phyloP scores from a whole-genome alignment of 176 grass and related monocot species.

The Zoysia pacifica region DNA sequence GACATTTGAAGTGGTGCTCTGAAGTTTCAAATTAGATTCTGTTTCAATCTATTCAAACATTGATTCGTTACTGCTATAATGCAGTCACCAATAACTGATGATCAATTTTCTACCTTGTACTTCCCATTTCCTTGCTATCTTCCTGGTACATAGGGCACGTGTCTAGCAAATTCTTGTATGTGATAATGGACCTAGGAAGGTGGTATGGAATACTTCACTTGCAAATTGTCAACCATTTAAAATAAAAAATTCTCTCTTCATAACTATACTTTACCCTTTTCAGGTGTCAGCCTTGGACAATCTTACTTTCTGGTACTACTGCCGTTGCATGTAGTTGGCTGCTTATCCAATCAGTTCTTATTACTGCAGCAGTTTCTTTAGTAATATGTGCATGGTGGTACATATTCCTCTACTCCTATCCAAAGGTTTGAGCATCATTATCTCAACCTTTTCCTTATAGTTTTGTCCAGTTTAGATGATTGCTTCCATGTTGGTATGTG shows the following conservation, averaged over 20 bases:
- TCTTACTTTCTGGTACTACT: conserved; percentile 71
- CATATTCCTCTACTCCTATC: conserved; percentile 89
- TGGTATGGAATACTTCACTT: not conserved
- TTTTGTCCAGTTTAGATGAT: not conserved
- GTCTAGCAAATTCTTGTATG: not conserved
- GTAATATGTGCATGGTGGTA: conserved; percentile 97
- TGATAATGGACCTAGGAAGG: not conserved
- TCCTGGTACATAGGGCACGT: not conserved
- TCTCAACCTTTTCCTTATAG: not conserved
- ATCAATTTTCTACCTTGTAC: not conserved
- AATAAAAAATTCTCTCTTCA: not conserved
- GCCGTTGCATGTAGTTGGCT: conserved; percentile 68
- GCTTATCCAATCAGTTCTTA: conserved; percentile 63
- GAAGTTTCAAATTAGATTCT: not conserved
- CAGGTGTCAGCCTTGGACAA: conserved; percentile 99
- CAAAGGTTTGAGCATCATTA: conserved; percentile 60
- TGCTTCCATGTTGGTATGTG: not conserved
- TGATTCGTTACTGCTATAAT: not conserved
- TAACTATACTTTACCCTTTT: not conserved
- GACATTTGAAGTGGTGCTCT: not conserved
- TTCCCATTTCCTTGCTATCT: not conserved
- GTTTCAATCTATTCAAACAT: not conserved
- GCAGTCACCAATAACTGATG: not conserved
- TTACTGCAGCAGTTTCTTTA: conserved; percentile 57
- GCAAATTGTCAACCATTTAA: not conserved